Evolutionary conservation across 768 basidiomycete species (phyloP), one percentile per base, ranked within the genome.

Genomic region (Leucosporidium creatinivorum): DNA sequence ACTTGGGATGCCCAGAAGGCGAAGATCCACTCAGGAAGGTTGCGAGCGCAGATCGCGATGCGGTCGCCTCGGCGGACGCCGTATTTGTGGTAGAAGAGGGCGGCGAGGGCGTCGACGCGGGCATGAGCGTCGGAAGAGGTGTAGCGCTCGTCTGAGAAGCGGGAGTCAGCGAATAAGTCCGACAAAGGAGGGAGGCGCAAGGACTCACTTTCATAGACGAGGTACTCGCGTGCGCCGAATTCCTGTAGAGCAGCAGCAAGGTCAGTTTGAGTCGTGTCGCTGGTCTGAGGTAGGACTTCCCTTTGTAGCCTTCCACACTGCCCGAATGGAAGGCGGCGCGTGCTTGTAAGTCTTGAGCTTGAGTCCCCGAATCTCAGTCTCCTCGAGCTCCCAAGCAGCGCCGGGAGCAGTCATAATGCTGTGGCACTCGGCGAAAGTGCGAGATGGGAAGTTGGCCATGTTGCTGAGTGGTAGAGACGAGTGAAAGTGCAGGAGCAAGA

Each of bases 1-100:
- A 85, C 78, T 74, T 86, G 84, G 75, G 82, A 83, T 3, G 85
- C 58, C 84, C 83, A 87, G 74, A 85, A 87, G 6, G 80, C 79
- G 52, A 84, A 31, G 63, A 63, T 56, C 59, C 47, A 60, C 64
- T 86, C 85, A 17, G 84, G 83, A 66, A 81, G 81, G 74, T 88
- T 88, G 52, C 86, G 83, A 63, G 85, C 84, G 72, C 84, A 84
- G 62, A 88, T 85, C 13, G 81, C 85, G 58, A 88, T 84, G 12
- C 75, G 65, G 67, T 78, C 79, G 30, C 79, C 79, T 77, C 86
- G 86, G 66, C 75, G 77, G 70, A 85, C 80, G 59, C 80, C 79
- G 70, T 84, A 84, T 25, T 79, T 78, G 60, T 77, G 75, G n/a
- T n/a, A 47, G 54, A 78, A 12, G 13, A 50, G 19, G 76, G 66